Evolutionary conservation across 805 yeast genomes (phyloP), one percentile per base, ranked within the genome.

Genomic region (Pichia ethanolica): DNA sequence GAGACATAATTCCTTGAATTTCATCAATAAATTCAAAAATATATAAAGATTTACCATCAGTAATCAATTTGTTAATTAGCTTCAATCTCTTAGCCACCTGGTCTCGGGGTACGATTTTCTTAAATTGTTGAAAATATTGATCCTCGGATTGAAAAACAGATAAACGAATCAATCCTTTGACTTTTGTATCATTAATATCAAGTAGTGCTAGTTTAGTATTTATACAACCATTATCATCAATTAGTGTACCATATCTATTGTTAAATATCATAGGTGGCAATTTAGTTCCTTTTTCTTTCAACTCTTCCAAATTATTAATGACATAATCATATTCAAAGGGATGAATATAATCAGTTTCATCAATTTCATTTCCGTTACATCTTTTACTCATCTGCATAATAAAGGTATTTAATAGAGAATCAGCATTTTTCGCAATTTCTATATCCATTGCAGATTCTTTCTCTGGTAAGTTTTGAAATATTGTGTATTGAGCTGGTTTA

Each of bases 241-340:
- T 45, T n/a, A 48, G 12, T n/a, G 50, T 48, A 20, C 48, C 49
- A 43, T 47, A 49, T n/a, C 58, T 53, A 13, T 45, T 38, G 9
- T 52, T 46, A 39, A 58, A 49, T 13, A 57, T 41, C 9, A 57
- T 27, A 2, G 61, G 55, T 3, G 61, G 59, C 14, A 62, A 36
- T 9, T 34, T 27, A 4, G 39, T 36, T 5, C 46, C 45, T 32
- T 50, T 33, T 9, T 54, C 43, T 3, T 14, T 44, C 4, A 56
- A 13, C 7, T 42, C 30, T 3, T 30, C 45, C 5, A 62, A 25
- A 38, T 58, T 53, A 2, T 37, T 27, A 48, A 53, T 56, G 14
- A 62, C 51, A 46, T 58, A 61, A 14, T 56, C 42, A 35, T 56
- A 60, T 33, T 62, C 66, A 13, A 53, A 47, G 27, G 62, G 62